Evolutionary conservation across 2,329 filamentous ascomycete species (phyloP).

Genomic region (Fusarium sororula): DNA sequence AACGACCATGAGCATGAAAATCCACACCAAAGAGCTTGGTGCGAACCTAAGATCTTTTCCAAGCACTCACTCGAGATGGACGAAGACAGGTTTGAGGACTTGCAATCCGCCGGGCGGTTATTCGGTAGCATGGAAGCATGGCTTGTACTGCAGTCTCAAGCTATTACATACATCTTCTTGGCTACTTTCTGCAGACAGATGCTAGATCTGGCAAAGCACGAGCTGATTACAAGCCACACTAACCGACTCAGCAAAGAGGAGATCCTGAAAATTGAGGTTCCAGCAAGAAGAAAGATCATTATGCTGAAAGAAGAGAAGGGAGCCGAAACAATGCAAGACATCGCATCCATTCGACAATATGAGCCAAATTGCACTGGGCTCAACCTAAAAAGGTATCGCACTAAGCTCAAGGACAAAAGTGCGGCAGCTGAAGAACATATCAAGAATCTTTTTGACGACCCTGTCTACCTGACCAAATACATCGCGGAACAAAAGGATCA

Average conservation of each 20-base stretch:
- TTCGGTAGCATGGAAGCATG: slow-evolving; percentile 28
- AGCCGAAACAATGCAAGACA: slow-evolving; percentile 17
- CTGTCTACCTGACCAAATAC: slow-evolving; percentile 24
- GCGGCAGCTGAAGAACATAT: slow-evolving; percentile 23
- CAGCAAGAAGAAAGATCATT: not conserved
- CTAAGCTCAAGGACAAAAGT: slow-evolving; percentile 1
- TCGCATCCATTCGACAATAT: slow-evolving; percentile 25
- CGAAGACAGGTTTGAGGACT: not conserved
- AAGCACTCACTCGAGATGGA: not conserved
- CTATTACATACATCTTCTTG: slow-evolving; percentile 28
- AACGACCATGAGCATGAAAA: not conserved
- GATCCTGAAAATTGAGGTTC: not conserved
- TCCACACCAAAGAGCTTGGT: not conserved
- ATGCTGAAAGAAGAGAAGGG: not conserved
- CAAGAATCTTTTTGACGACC: slow-evolving; percentile 28
- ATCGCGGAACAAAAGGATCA: slow-evolving; percentile 35
- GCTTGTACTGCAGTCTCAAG: slow-evolving; percentile 29
- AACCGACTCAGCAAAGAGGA: not conserved
- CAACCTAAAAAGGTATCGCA: not conserved
- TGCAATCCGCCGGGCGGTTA: not conserved
- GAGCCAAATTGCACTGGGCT: not conserved
- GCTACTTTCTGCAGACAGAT: slow-evolving; percentile 15
- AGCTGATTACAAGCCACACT: not conserved
- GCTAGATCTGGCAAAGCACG: not conserved
- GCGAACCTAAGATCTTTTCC: not conserved